Conservation (phyloP, 306 rosid species). For the Quillaja saponaria region DNA sequence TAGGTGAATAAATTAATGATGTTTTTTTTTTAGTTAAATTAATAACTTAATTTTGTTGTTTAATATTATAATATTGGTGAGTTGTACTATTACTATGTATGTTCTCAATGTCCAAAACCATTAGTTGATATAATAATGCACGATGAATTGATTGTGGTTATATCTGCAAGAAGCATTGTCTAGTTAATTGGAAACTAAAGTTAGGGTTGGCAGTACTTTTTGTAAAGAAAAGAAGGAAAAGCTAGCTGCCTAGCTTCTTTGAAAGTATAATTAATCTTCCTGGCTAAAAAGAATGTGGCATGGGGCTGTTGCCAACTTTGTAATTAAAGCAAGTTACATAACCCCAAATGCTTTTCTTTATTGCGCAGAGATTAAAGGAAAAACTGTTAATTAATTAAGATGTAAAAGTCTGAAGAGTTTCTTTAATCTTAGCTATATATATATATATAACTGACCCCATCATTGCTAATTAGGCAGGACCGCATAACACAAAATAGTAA, state of each 20-base stretch:
- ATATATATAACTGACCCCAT: too few species aligned
- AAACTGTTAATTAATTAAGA: too few species aligned
- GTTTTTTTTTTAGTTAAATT: too few species aligned
- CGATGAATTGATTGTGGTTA: background rate
- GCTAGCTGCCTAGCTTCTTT: too few species aligned
- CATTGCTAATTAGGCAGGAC: conserved; percentile 63
- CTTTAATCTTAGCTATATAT: conserved; percentile 40
- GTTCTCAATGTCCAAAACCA: conserved; percentile 32
- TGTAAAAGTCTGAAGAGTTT: conserved; percentile 31
- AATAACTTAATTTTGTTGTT: too few species aligned
- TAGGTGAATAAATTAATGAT: too few species aligned
- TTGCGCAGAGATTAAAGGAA: too few species aligned
- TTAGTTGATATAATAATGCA: conserved; percentile 13
- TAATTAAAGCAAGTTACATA: conserved; percentile 37
- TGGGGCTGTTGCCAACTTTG: conserved; percentile 36
- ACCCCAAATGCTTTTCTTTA: background rate
- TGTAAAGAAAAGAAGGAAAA: conserved; percentile 42
- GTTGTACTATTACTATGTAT: conserved; percentile 29
- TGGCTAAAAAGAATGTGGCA: conserved; percentile 30
- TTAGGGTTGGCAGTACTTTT: conserved; percentile 43
- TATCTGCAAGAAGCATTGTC: conserved; percentile 15
- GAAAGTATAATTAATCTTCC: conserved; percentile 35
- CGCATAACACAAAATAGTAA: too few species aligned
- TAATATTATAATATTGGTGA: conserved; percentile 21
- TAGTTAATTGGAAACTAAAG: conserved; percentile 29